Base-by-base conservation (phyloP, 768 basidiomycete species). In the Amanita brunnescens region DNA sequence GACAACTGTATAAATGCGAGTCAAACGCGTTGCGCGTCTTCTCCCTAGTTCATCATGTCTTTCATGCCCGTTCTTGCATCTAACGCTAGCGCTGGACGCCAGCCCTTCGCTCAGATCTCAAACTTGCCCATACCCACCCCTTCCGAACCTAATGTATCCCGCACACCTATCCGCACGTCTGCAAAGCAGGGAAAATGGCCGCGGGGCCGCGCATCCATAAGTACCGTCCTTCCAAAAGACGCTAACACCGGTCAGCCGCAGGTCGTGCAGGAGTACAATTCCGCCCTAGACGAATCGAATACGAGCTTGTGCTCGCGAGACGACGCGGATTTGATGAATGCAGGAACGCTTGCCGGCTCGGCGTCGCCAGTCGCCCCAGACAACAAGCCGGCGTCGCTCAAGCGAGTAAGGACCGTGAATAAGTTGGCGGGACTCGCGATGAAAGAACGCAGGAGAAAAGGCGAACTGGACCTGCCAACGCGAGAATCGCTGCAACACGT, bases 371-470 rank as follows among this genome's bases (percentile, higher is more conserved):
- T 35, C 3, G 34, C 33, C 33, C 6, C 20, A 5, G 10, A 33
- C n/a, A 16, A 32, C 12, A 8, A 20, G 1, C 5, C 45, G 10
- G 5, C 6, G 6, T 35, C 18, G 12, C 13, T 47, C 33, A 47
- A 47, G 30, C 30, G 45, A 12, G 45, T 47, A 8, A 47, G 45
- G 34, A 47, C 45, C 12, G 45, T 47, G 20, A 34, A 47, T 32
- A 23, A 14, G 12, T 18, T 9, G 18, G 32, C 45, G 9, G 45
- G 45, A 33, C 20, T 47, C 18, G 45, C 33, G 23, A 47, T 47
- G 45, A 33, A 34, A 24, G 45, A 47, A 24, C 45, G 45, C 32
- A 35, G 45, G 30, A 47, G 45, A 35, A 47, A 47, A 34, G 45
- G 45, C 32, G 18, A 47, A 24, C 12, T 34, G 32, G 30, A 34